Conservation (phyloP, 1,284 basidiomycete species). For the Thecaphora thlaspeos region DNA sequence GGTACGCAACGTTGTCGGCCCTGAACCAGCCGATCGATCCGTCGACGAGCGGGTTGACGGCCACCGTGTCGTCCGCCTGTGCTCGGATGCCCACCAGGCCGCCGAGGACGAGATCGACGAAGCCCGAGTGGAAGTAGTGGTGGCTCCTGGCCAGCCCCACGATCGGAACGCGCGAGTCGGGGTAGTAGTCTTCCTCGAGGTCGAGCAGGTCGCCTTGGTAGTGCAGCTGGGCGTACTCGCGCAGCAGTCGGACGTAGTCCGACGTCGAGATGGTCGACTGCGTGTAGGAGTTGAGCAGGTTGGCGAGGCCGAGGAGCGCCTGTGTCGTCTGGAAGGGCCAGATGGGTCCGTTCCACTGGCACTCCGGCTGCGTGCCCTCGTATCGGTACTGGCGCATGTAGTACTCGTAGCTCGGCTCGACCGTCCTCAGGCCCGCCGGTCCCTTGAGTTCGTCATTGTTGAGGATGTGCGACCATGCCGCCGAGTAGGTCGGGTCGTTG, state of each 20-base stretch:
- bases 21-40: slow-evolving; percentile 3
- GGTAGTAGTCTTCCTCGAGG: slow-evolving; percentile 9
- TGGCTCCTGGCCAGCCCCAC: slow-evolving; percentile 6
- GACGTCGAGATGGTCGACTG: background rate
- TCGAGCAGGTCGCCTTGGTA: slow-evolving; percentile 1
- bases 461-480: slow-evolving; percentile 3
- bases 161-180: slow-evolving; percentile 2
- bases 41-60: slow-evolving; percentile 9
- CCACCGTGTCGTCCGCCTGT: slow-evolving; percentile 5
- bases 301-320: slow-evolving; percentile 5
- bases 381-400: slow-evolving; percentile 13
- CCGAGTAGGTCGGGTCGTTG: slow-evolving; percentile 1
- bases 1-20: slow-evolving; percentile 5
- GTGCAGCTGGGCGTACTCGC: slow-evolving; percentile 5
- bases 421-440: slow-evolving; percentile 1
- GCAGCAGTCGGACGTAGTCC: slow-evolving; percentile 4
- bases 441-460: slow-evolving; percentile 2
- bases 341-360: slow-evolving; percentile 10
- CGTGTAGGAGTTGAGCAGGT: slow-evolving; percentile 8
- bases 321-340: slow-evolving; percentile 15
- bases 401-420: slow-evolving; percentile 7
- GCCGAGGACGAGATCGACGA: slow-evolving; percentile 7
- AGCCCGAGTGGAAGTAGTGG: slow-evolving; percentile 12
- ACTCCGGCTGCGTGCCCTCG: slow-evolving; percentile 5
- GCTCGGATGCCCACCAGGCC: slow-evolving; percentile 7